Conservation (phyloP, 2,329 filamentous ascomycete species). For the Penicillium griseofulvum region DNA sequence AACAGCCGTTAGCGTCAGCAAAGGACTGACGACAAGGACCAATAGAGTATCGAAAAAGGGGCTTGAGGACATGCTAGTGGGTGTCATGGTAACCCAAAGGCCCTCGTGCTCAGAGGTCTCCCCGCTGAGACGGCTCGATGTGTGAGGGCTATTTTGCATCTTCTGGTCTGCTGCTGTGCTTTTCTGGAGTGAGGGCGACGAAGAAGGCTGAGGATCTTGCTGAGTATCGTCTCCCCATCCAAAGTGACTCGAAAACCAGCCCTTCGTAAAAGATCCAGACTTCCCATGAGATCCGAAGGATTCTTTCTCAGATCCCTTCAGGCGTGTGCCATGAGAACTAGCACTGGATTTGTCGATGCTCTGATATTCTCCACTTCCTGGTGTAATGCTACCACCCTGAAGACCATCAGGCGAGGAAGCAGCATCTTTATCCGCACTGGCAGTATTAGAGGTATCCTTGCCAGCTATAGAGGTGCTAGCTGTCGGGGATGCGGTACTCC, state of each 20-base stretch:
- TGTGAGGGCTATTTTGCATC: constrained; percentile 13
- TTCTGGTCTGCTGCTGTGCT: constrained; percentile 15
- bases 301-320: constrained; percentile 12
- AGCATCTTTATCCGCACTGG: constrained; percentile 33
- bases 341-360: constrained; percentile 39
- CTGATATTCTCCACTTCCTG: constrained; percentile 69
- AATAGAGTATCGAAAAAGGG: constrained; percentile 95
- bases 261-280: constrained; percentile 15
- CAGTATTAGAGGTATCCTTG: constrained; percentile 29
- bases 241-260: constrained; percentile 40
- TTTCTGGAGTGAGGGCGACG: constrained; percentile 10
- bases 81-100: constrained; percentile 94
- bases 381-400: constrained; percentile 66
- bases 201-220: constrained; percentile 12
- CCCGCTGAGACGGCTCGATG: constrained; percentile 23
- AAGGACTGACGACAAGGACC: constrained; percentile 91
- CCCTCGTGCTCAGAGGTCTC: constrained; percentile 63
- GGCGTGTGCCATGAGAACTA: constrained; percentile 13
- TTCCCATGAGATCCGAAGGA: constrained; percentile 9
- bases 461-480: constrained; percentile 24
- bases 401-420: constrained; percentile 39
- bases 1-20: constrained; percentile 88
- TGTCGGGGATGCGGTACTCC: constrained; percentile 25
- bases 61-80: constrained; percentile 79
- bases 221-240: constrained; percentile 26